Evolutionary conservation across 1,284 basidiomycete genomes (phyloP).

Genomic region (Austroboletus olivaceoglutinosus): DNA sequence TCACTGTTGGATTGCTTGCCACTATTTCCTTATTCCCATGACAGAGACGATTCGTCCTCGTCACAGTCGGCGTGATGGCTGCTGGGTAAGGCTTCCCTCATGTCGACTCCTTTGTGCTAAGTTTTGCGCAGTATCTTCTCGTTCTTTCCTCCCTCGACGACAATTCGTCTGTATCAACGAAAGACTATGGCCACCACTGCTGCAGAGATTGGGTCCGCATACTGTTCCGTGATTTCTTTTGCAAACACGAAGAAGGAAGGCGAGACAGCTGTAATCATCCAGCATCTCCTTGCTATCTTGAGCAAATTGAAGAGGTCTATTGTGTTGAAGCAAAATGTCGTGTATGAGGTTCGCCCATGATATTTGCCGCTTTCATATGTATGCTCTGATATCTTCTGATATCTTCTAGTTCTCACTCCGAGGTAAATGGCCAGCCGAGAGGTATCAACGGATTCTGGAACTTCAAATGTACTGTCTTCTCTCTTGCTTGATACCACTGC

Average conservation of each 20-base stretch:
- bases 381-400: not conserved
- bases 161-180: constrained; percentile 67
- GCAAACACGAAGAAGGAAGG: constrained; percentile 49
- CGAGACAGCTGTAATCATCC: constrained; percentile 52
- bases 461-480: constrained; percentile 53
- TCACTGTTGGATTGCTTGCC: not conserved
- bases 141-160: constrained; percentile 67
- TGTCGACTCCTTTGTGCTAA: constrained; percentile 4
- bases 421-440: constrained; percentile 65
- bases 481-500: not conserved
- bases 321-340: constrained; percentile 54
- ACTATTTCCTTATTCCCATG: not conserved
- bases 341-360: constrained; percentile 58
- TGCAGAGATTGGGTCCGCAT: constrained; percentile 59
- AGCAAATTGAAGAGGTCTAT: constrained; percentile 61
- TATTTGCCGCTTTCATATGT: not conserved
- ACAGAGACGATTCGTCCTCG: constrained; percentile 63
- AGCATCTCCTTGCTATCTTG: constrained; percentile 59
- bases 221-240: constrained; percentile 67
- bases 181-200: constrained; percentile 60
- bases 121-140: constrained; percentile 52
- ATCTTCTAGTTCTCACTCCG: constrained; percentile 57
- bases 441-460: constrained; percentile 65
- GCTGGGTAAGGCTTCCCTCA: constrained; percentile 51
- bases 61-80: constrained; percentile 57